Evolutionary conservation across 768 basidiomycete genomes (phyloP).

Genomic region (Pleurotus pulmonarius): DNA sequence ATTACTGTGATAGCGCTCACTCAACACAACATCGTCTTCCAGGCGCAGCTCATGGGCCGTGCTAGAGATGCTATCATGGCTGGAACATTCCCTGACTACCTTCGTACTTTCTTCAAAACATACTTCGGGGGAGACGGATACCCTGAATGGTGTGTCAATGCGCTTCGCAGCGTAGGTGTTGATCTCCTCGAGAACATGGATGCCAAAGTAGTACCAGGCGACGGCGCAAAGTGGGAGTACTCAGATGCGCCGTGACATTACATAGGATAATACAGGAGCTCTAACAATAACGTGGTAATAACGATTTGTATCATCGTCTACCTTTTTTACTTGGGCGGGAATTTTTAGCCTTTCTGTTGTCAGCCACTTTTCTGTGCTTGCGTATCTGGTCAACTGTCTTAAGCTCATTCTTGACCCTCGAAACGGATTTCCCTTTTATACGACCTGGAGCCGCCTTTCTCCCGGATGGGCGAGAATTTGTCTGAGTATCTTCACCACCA

Average conservation of each 20-base stretch:
- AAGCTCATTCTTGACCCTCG: conserved; percentile 75
- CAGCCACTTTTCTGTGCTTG: conserved; percentile 61
- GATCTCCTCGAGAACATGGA: conserved; percentile 64
- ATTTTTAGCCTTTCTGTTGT: conserved; percentile 74
- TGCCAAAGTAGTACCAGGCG: conserved; percentile 51
- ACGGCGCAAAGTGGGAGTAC: conserved; percentile 82
- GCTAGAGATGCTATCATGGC: conserved; percentile 78
- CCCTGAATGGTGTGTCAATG: conserved; percentile 87
- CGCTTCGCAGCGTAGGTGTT: conserved; percentile 76
- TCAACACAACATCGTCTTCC: conserved; percentile 80
- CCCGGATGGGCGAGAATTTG: conserved; percentile 16
- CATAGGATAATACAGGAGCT: neutral
- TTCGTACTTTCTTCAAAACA: conserved; percentile 67
- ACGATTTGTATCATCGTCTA: conserved; percentile 26
- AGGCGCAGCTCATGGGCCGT: conserved; percentile 84
- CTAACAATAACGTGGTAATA: neutral
- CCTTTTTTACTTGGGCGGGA: conserved; percentile 61
- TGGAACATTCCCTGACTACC: conserved; percentile 75
- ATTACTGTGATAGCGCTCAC: conserved; percentile 55
- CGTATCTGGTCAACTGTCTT: conserved; percentile 86
- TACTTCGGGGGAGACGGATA: conserved; percentile 81
- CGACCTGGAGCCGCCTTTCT: conserved; percentile 42
- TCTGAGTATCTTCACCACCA: conserved; percentile 19
- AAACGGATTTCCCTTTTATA: conserved; percentile 55
- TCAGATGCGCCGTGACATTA: conserved; percentile 28